Percentiles rank a stretch among this genome's conserved stretches.
These are phyloP conservation scores for Phytophthora hybrid DNA, from an alignment of 352 stramenopile species.

Conservation along the genomic window DNA sequence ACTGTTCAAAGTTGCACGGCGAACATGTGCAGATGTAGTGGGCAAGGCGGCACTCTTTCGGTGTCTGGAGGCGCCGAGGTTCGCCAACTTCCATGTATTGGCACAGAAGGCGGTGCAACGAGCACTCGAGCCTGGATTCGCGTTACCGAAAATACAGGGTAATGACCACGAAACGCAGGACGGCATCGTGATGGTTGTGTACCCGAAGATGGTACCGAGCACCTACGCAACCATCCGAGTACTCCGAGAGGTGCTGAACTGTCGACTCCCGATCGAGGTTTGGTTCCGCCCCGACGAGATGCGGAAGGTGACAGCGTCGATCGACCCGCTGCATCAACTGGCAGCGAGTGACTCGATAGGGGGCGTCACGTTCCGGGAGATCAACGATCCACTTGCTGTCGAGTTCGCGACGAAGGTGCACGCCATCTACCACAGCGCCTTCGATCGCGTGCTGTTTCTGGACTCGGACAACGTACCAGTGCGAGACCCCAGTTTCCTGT, in stretches of 20 bases:
- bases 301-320: slow-evolving; percentile 23
- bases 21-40: slow-evolving; percentile 35
- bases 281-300: slow-evolving; percentile 57
- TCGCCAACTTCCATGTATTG: slow-evolving; percentile 42
- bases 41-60: slow-evolving; percentile 40
- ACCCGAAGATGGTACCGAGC: slow-evolving; percentile 53
- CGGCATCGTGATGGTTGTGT: slow-evolving; percentile 64
- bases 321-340: slow-evolving; percentile 35
- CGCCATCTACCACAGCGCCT: slow-evolving; percentile 40
- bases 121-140: slow-evolving; percentile 11
- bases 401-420: slow-evolving; percentile 60
- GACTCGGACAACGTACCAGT: slow-evolving; percentile 53
- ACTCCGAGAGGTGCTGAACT: slow-evolving; percentile 43
- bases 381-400: slow-evolving; percentile 35
- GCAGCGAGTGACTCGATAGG: slow-evolving; percentile 27
- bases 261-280: slow-evolving; percentile 57
- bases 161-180: background rate
- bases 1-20: slow-evolving; percentile 38
- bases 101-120: slow-evolving; percentile 19
- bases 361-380: slow-evolving; percentile 32
- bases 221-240: slow-evolving; percentile 45
- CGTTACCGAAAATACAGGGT: slow-evolving; percentile 4
- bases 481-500: slow-evolving; percentile 23
- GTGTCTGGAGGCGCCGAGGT: slow-evolving; percentile 50
- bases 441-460: slow-evolving; percentile 52